phyloP scores from a whole-genome alignment of 2,329 filamentous ascomycete species.

The Fusarium verrucosum region DNA sequence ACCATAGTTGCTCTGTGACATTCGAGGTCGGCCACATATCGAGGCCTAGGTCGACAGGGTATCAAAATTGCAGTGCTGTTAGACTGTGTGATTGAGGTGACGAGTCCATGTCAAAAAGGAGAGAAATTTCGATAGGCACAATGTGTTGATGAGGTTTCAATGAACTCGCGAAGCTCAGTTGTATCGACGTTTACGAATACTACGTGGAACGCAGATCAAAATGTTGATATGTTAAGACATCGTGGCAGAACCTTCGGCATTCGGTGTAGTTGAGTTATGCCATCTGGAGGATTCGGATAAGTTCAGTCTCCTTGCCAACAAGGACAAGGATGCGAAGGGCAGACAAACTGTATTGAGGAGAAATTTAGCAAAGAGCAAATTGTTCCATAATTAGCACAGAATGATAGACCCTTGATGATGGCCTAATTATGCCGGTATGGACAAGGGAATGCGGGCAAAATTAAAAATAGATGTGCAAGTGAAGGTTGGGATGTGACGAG shows the following conservation, averaged over 20 bases:
- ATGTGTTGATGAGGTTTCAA: not conserved
- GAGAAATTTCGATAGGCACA: not conserved
- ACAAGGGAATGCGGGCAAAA: slow-evolving; percentile 44
- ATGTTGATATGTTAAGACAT: not conserved
- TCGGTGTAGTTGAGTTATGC: slow-evolving; percentile 11
- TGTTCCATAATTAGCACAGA: slow-evolving; percentile 43
- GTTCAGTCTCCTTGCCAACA: slow-evolving; percentile 20
- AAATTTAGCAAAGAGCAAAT: slow-evolving; percentile 4
- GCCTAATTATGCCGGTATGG: slow-evolving; percentile 36
- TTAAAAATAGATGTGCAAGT: slow-evolving; percentile 49
- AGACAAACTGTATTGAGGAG: slow-evolving; percentile 15
- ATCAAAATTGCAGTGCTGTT: slow-evolving; percentile 7
- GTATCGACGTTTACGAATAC: slow-evolving; percentile 5
- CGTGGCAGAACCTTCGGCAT: slow-evolving; percentile 26
- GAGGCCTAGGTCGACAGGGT: slow-evolving; percentile 19
- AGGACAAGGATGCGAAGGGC: slow-evolving; percentile 23
- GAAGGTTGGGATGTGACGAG: slow-evolving; percentile 29
- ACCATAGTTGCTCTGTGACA: slow-evolving; percentile 15
- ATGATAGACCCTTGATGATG: not conserved
- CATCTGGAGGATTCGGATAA: slow-evolving; percentile 18
- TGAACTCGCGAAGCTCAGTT: not conserved
- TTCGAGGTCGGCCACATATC: slow-evolving; percentile 8
- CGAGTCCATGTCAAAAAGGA: not conserved
- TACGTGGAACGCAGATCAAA: slow-evolving; percentile 11
- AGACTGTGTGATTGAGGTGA: not conserved